Evolutionary conservation across 2,329 filamentous ascomycete species (phyloP).

Genomic region (Monosporascus sp.): DNA sequence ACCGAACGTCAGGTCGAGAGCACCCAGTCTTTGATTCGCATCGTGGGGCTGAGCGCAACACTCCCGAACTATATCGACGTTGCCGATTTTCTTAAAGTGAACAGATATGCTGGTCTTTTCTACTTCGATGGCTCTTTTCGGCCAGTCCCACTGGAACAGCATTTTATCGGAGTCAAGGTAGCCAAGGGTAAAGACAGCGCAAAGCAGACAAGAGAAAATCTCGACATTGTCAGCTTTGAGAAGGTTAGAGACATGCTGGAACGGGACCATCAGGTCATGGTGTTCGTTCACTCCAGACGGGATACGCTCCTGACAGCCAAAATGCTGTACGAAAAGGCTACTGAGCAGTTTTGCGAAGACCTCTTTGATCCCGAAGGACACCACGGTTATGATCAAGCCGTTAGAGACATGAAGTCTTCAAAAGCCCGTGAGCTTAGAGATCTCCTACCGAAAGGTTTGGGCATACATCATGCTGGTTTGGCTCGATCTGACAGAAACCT

Average conservation of each 20-base stretch:
- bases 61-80: slow-evolving; percentile 96
- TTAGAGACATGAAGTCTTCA: slow-evolving; percentile 79
- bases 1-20: slow-evolving; percentile 97
- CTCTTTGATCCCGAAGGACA: slow-evolving; percentile 78
- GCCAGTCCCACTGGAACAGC: slow-evolving; percentile 91
- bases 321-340: slow-evolving; percentile 78
- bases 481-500: slow-evolving; percentile 87
- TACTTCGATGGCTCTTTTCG: slow-evolving; percentile 97
- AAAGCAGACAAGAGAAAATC: slow-evolving; percentile 78
- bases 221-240: slow-evolving; percentile 83
- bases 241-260: slow-evolving; percentile 94
- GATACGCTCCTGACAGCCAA: slow-evolving; percentile 88
- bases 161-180: slow-evolving; percentile 93
- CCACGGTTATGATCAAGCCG: slow-evolving; percentile 71
- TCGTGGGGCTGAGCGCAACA: slow-evolving; percentile 91
- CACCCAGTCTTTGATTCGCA: slow-evolving; percentile 93
- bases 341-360: slow-evolving; percentile 71
- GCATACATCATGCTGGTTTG: slow-evolving; percentile 97
- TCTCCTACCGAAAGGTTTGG: slow-evolving; percentile 82
- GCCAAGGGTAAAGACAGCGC: slow-evolving; percentile 85
- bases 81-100: slow-evolving; percentile 93
- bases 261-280: slow-evolving; percentile 94
- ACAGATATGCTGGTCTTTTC: slow-evolving; percentile 85
- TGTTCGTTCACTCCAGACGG: slow-evolving; percentile 95
- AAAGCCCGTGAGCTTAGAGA: slow-evolving; percentile 85